Conservation (phyloP, 176 grass and related monocot species). For the Musa schizocarpa region DNA sequence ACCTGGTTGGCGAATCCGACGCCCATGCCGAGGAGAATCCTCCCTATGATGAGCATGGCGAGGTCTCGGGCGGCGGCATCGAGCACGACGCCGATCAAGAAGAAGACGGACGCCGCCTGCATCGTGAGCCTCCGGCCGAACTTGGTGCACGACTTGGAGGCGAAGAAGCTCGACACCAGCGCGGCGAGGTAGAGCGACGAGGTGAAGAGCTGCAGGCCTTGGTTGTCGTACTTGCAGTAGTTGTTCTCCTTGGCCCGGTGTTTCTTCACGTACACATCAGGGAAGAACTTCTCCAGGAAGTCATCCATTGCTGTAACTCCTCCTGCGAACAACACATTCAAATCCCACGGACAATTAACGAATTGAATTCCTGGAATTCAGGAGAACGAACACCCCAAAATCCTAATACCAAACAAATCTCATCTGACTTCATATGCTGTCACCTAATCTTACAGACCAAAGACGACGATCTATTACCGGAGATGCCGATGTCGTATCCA, state of each 20-base stretch:
- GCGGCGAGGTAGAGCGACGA: constrained; percentile 36
- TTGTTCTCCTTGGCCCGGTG: constrained; percentile 29
- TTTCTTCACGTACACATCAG: constrained; percentile 22
- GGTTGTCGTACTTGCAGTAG: constrained; percentile 38
- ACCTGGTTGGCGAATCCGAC: constrained; percentile 17
- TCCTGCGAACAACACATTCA: neutral
- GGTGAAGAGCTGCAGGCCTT: constrained; percentile 31
- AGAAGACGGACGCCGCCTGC: constrained; percentile 23
- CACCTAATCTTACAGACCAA: too few relatives aligned
- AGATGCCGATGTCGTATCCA: constrained; percentile 3
- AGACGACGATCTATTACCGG: neutral
- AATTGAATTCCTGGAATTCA: too few relatives aligned
- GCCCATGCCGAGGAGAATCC: constrained; percentile 19
- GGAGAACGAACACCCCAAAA: too few relatives aligned
- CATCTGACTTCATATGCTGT: too few relatives aligned
- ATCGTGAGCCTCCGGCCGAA: constrained; percentile 22
- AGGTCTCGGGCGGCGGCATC: constrained; percentile 1
- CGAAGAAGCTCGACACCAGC: constrained; percentile 25
- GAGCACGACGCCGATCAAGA: constrained; percentile 6
- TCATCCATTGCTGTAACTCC: constrained; percentile 36
- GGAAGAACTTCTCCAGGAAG: constrained; percentile 36
- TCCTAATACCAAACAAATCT: too few relatives aligned
- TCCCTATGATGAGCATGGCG: neutral
- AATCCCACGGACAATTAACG: too few relatives aligned
- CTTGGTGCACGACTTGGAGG: constrained; percentile 10